Base-by-base conservation (phyloP, 2,329 filamentous ascomycete genomes). In the Sarocladium kiliense region DNA sequence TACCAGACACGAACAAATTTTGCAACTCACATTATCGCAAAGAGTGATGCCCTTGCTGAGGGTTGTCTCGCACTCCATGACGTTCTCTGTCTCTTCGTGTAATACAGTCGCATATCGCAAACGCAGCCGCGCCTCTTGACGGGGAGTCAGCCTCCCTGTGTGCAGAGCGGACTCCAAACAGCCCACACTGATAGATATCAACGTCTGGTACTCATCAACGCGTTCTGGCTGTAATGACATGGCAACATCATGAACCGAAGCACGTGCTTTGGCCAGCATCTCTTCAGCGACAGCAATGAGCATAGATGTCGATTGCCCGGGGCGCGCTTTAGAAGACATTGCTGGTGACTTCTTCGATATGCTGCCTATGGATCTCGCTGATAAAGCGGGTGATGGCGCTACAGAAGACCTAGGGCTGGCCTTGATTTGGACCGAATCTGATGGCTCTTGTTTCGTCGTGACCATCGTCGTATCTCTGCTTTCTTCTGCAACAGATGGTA, bases 271-370 rank as follows among this genome's bases (percentile, higher is more conserved):
- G 25, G 74, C 73, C 54, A 92, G 82, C 62, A 88, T 91, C 60
- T 93, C 88, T 62, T 93, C 88, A 2, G 88, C 87, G 14, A 91
- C 76, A n/a, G 80, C 81, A 7, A 90, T 74, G 56, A 92, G 74
- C 9, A 91, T 72, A 2, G 84, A 74, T 2, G 81, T 73, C 1
- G 77, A 78, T 55, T 83, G 80, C 9, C 76, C 66, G 9, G 76
- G 74, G 3, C 71, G 66, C 7, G 70, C 65, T 58, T 74, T 74
- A 4, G 71, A 65, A 0, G 71, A 68, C 3, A 71, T 64, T 6
- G 73, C 72, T 2, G 76, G 74, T 1, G 74, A 76, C 53, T 66
- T 70, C 57, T 72, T 75, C 1, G 70, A 66, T 26, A 75, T 70
- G 57, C 70, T 73, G 57, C 69, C 71, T 1, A 73, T 71, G 2